Base-by-base conservation (phyloP, 2,329 filamentous ascomycete species). In the Xylariales sp. region DNA sequence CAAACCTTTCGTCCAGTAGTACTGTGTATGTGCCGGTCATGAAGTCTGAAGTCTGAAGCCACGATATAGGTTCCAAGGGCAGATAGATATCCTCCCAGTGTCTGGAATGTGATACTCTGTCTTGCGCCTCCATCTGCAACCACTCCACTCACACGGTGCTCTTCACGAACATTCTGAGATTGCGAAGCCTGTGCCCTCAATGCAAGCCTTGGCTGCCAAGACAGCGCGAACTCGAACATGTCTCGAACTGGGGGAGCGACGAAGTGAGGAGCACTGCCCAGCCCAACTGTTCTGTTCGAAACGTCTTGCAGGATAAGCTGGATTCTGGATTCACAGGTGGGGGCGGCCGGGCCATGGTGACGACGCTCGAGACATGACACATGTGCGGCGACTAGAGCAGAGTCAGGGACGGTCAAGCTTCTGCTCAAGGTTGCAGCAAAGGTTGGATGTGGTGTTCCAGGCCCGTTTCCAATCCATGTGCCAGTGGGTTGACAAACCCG, bases 101-200 rank as follows among this genome's bases (percentile, higher is more conserved):
- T 34, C 18, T 34, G 32, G 32, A 34, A 34, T 34, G 32, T 34
- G 32, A 34, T 34, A 34, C 32, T 34, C 16, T 20, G n/a, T 14
- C 12, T 18, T 9, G 12, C 21, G 24, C 15, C 15, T 16, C 15
- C 8, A 16, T 8, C 14, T 32, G 29, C 34, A 25, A 12, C 5
- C 16, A 12, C 3, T 16, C 34, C 34, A 37, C 34, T 25, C 21
- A 37, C 34, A 12, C 15, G 34, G 11, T 25, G 21, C 18, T 25
- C 20, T 27, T 37, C n/a, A 27, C 20, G 7, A 34, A 15, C 16
- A 8, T 8, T 10, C 8, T 18, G 16, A 5, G 10, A 21, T 7
- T 27, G 18, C 12, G 27, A 25, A 25, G 34, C 21, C 19, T 24
- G 19, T 25, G 34, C 21, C 14, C 19, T 37, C 34, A 37, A 37